Evolutionary conservation across 306 rosid genomes (phyloP).

Genomic region (Psophocarpus tetragonolobus): DNA sequence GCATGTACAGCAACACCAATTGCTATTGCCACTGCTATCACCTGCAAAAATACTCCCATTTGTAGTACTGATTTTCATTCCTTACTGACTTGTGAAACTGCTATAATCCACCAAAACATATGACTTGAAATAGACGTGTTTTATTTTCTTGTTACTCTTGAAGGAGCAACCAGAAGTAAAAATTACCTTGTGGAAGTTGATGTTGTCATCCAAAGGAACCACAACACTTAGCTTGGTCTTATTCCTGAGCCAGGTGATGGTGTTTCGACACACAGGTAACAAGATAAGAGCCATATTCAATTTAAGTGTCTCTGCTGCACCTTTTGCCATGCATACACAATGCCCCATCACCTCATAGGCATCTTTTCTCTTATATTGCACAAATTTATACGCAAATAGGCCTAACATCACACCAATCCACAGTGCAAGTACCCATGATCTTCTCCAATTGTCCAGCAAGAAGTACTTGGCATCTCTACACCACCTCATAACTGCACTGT

Average conservation of each 20-base stretch:
- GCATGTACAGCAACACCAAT: conserved; percentile 53
- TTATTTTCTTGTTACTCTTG: conserved; percentile 16
- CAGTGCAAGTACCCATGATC: conserved; percentile 51
- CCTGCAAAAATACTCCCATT: conserved; percentile 42
- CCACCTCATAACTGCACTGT: conserved; percentile 41
- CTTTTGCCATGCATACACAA: conserved; percentile 76
- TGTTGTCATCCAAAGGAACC: conserved; percentile 59
- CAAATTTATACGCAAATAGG: conserved; percentile 51
- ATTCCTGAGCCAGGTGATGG: conserved; percentile 61
- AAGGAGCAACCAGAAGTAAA: conserved; percentile 16
- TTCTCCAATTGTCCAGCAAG: conserved; percentile 60
- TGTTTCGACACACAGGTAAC: conserved; percentile 65
- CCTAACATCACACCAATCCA: conserved; percentile 58
- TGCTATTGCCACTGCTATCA: conserved; percentile 52
- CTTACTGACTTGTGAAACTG: conserved; percentile 9
- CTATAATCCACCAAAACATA: not conserved
- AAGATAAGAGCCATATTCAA: conserved; percentile 67
- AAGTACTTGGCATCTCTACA: conserved; percentile 44
- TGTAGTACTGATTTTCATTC: not conserved
- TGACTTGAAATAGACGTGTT: not conserved
- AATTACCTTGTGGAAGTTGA: conserved; percentile 62
- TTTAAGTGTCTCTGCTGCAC: conserved; percentile 71
- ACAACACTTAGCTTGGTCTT: conserved; percentile 48
- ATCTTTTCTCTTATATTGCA: conserved; percentile 48
- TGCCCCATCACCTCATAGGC: conserved; percentile 60